Conservation (phyloP, 331 rosid genomes). For the Stylosanthes scabra region DNA sequence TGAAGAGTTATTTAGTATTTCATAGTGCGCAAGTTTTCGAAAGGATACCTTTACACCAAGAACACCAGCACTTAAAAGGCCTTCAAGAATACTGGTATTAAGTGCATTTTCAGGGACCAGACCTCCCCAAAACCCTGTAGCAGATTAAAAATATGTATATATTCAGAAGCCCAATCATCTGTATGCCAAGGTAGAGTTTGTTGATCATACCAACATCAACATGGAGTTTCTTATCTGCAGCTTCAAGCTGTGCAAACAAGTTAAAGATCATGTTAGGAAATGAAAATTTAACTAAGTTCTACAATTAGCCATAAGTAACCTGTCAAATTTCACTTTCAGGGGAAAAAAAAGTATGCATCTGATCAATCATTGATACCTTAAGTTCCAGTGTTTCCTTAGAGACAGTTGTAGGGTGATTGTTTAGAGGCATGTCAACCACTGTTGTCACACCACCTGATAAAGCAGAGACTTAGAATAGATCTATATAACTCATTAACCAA, state of each 20-base stretch:
- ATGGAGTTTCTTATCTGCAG: constrained; percentile 70
- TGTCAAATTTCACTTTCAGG: constrained; percentile 4
- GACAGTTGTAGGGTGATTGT: constrained; percentile 83
- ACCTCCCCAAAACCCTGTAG: constrained; percentile 99
- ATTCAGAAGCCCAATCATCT: constrained; percentile 31
- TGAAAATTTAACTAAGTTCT: constrained; percentile 14
- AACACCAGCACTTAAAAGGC: constrained; percentile 84
- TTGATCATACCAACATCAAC: constrained; percentile 86
- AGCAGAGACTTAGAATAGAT: constrained; percentile 37
- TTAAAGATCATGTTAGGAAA: constrained; percentile 31
- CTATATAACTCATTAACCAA: constrained; percentile 12
- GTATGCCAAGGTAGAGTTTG: constrained; percentile 24
- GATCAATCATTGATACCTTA: constrained; percentile 59
- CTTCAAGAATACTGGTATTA: constrained; percentile 75
- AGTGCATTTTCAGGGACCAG: constrained; percentile 92
- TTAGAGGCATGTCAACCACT: constrained; percentile 98
- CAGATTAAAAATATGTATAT: constrained; percentile 6
- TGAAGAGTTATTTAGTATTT: constrained; percentile 20
- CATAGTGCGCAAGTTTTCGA: constrained; percentile 18
- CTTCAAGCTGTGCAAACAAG: constrained; percentile 64
- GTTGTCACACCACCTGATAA: constrained; percentile 88
- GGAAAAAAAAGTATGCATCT: background rate
- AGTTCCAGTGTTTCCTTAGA: constrained; percentile 82
- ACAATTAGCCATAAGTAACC: background rate
- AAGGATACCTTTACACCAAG: constrained; percentile 87